Evolutionary conservation across 2,329 filamentous ascomycete species (phyloP).

Genomic region (Ophiocordyceps camponoti-rufipedis): DNA sequence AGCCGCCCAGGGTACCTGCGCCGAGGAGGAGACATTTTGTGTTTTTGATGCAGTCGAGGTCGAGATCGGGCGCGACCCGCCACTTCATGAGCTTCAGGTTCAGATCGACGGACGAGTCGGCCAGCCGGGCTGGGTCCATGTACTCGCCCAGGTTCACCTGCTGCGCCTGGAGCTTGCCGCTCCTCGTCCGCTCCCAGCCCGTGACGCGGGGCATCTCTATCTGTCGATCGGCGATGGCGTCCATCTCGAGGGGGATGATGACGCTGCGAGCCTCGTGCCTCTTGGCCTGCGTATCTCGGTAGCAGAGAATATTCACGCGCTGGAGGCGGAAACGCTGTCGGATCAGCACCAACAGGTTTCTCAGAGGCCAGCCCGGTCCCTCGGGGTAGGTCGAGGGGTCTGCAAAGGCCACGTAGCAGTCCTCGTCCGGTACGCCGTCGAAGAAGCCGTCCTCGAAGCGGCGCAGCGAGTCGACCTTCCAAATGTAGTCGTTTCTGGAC

Average conservation of each 20-base stretch:
- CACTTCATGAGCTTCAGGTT: slow-evolving; percentile 98
- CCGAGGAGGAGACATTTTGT: slow-evolving; percentile 83
- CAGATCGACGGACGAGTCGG: slow-evolving; percentile 86
- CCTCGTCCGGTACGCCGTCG: slow-evolving; percentile 45
- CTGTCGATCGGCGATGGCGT: slow-evolving; percentile 22
- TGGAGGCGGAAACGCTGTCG: slow-evolving; percentile 63
- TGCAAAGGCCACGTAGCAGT: slow-evolving; percentile 72
- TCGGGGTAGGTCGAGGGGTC: slow-evolving; percentile 83
- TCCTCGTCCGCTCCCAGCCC: slow-evolving; percentile 78
- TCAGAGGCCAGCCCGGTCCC: slow-evolving; percentile 80
- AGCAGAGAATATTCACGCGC: slow-evolving; percentile 73
- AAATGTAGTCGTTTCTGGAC: slow-evolving; percentile 43
- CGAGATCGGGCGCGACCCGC: slow-evolving; percentile 76
- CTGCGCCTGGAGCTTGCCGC: slow-evolving; percentile 60
- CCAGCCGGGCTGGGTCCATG: slow-evolving; percentile 75
- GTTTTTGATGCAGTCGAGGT: slow-evolving; percentile 76
- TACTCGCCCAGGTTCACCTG: slow-evolving; percentile 76
- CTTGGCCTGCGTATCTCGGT: slow-evolving; percentile 62
- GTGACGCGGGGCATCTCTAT: slow-evolving; percentile 67
- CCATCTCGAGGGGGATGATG: slow-evolving; percentile 49
- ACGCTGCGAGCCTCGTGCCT: slow-evolving; percentile 70
- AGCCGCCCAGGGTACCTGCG: slow-evolving; percentile 82
- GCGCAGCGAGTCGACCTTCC: slow-evolving; percentile 60
- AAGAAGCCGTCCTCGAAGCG: slow-evolving; percentile 83
- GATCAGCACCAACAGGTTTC: slow-evolving; percentile 75